Conservation (phyloP, 2,329 filamentous ascomycete species). For the Aspergillus japonicus region DNA sequence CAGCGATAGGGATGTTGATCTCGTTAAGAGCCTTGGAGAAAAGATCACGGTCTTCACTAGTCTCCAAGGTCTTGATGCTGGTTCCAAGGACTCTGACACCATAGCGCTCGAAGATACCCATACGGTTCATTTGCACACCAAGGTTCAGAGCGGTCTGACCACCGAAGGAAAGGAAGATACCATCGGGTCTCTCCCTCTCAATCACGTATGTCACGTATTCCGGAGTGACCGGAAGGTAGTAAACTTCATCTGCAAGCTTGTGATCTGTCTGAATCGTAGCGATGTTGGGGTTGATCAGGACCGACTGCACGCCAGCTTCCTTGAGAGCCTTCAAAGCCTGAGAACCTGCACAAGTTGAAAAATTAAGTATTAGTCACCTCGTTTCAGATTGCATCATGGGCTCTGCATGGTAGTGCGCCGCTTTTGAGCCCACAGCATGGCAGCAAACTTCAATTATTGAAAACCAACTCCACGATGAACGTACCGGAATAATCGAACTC, state of each 20-base stretch:
- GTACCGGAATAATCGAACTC: slow-evolving; percentile 98
- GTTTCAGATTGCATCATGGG: background rate
- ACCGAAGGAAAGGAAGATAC: slow-evolving; percentile 95
- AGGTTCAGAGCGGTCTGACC: slow-evolving; percentile 96
- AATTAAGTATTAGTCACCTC: slow-evolving; percentile 21
- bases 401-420: background rate
- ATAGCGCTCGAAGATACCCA: slow-evolving; percentile 93
- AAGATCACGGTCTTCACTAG: slow-evolving; percentile 91
- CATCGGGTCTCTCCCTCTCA: slow-evolving; percentile 91
- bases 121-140: slow-evolving; percentile 94
- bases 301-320: slow-evolving; percentile 85
- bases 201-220: slow-evolving; percentile 98
- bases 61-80: slow-evolving; percentile 88
- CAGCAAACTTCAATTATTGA: background rate
- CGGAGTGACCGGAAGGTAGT: slow-evolving; percentile 95
- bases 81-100: slow-evolving; percentile 95
- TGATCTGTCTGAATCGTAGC: slow-evolving; percentile 98
- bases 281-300: slow-evolving; percentile 97
- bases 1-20: slow-evolving; percentile 95
- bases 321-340: slow-evolving; percentile 97
- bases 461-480: slow-evolving; percentile 33
- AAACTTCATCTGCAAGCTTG: slow-evolving; percentile 92
- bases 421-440: background rate
- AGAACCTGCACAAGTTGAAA: slow-evolving; percentile 60
- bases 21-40: slow-evolving; percentile 95